Conservation (phyloP, 2,329 filamentous ascomycete species). For the Davidsoniella virescens region DNA sequence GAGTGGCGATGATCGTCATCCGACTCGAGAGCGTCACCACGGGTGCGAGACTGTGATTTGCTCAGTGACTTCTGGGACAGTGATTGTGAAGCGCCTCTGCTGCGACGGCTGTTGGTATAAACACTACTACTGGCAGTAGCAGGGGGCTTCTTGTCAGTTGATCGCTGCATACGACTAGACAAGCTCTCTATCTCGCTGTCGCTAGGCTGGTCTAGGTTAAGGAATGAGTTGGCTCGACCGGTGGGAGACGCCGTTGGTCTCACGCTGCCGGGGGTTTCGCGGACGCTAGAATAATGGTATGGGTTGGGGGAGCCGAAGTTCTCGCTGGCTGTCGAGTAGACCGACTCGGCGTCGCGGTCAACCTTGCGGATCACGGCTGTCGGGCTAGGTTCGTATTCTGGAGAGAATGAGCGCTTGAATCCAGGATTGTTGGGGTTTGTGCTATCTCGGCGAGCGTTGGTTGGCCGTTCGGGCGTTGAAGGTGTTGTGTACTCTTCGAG, state of each 20-base stretch:
- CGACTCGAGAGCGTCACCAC: conserved; percentile 14
- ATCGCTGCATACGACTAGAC: not conserved
- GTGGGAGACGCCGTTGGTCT: conserved; percentile 19
- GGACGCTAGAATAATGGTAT: conserved; percentile 11
- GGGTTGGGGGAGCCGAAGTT: not conserved
- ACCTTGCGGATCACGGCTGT: conserved; percentile 57
- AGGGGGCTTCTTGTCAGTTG: not conserved
- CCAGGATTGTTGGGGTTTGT: conserved; percentile 10
- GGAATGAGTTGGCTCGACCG: conserved; percentile 31
- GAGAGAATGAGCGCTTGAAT: conserved; percentile 49
- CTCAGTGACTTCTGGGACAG: not conserved
- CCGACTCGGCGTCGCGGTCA: conserved; percentile 26
- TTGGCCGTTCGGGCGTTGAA: conserved; percentile 9
- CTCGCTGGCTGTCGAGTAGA: conserved; percentile 14
- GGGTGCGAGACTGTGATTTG: not conserved
- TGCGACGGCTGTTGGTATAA: not conserved
- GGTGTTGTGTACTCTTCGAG: conserved; percentile 9
- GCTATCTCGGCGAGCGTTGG: conserved; percentile 4
- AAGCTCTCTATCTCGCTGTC: conserved; percentile 27
- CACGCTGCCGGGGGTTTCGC: conserved; percentile 23
- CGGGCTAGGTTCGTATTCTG: conserved; percentile 56
- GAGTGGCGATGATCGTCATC: conserved; percentile 22
- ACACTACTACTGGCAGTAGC: not conserved
- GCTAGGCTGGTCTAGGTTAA: conserved; percentile 32
- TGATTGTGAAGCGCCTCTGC: conserved; percentile 1